These are phyloP conservation scores for Solanum hybrid DNA, from an alignment of 305 asterid species.

Conservation along the genomic window DNA sequence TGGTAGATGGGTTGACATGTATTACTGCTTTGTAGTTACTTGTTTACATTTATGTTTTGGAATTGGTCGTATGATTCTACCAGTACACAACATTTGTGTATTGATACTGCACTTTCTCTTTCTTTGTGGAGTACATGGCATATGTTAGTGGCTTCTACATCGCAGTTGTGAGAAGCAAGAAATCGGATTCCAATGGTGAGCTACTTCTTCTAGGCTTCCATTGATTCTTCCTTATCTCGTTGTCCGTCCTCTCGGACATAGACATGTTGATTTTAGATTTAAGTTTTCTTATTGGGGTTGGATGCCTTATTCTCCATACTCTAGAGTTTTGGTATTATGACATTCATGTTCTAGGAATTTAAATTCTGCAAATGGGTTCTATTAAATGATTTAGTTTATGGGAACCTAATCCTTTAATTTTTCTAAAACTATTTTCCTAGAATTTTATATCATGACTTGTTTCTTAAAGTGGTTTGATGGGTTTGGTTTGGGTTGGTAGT, in stretches of 20 bases:
- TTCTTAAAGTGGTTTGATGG: neutral
- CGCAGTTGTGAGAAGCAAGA: neutral
- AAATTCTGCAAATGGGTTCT: neutral
- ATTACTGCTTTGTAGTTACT: neutral
- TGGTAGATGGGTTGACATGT: neutral
- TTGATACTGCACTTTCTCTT: neutral
- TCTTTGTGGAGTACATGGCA: neutral
- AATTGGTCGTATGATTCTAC: neutral
- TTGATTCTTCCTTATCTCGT: neutral
- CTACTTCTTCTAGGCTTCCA: neutral
- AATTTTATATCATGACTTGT: neutral
- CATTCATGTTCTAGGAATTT: neutral
- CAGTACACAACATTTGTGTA: neutral
- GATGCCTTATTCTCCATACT: neutral
- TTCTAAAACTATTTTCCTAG: neutral
- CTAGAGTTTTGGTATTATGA: neutral
- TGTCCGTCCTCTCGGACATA: neutral
- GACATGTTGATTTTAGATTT: neutral
- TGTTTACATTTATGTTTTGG: neutral
- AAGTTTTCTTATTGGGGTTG: neutral
- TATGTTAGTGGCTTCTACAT: neutral
- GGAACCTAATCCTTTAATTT: neutral
- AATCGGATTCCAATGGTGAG: neutral
- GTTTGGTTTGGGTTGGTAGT: neutral
- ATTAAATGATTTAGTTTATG: neutral